Evolutionary conservation across 2,329 filamentous ascomycete species (phyloP), one percentile per base, ranked within the genome.

Genomic region (Exophiala oligosperma): DNA sequence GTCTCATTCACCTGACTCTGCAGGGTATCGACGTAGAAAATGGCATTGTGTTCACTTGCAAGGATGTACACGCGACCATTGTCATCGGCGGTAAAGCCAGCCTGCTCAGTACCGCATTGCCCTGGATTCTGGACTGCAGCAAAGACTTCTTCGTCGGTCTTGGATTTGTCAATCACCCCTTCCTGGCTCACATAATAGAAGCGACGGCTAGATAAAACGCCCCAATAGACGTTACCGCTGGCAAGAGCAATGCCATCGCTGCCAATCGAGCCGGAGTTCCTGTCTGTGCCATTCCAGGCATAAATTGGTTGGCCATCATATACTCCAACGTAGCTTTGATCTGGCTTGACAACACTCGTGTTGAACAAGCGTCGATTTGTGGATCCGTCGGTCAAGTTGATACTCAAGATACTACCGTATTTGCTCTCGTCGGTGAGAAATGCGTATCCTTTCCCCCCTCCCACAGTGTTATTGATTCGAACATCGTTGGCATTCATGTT

Each of bases 21-120:
- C 17, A 69, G 60, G 2, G 72, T 76, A 56, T 76, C 71, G 49
- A 77, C 73, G 52, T 77, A 76, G 65, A 74, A 76, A 40, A 77
- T 75, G 4, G 75, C 73, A 56, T 78, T 78, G 44, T 77, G 75
- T 64, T 78, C 76, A 53, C 69, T 72, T 5, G 74, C 74, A 29
- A 70, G 62, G 52, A 77, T 73, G 57, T 77, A 77, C 7, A 78
- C 69, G 1, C 74, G 66, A 1, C 74, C 75, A 11, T 67, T 68
- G 57, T 76, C 73, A 54, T 77, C 75, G 2, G 74, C 74, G 2
- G 73, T 75, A 61, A 76, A 73, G 5, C 75, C 75, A 8, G 74
- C 75, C 62, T 76, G 75, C 54, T 77, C 73, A 1, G 70, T 72
- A 9, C 67, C 74, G 40, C 72, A 70, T 60, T 77, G 70, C 5